These are phyloP conservation scores for Diaporthe sp. DNA, from an alignment of 2,329 filamentous ascomycete genomes.

Conservation along the genomic window DNA sequence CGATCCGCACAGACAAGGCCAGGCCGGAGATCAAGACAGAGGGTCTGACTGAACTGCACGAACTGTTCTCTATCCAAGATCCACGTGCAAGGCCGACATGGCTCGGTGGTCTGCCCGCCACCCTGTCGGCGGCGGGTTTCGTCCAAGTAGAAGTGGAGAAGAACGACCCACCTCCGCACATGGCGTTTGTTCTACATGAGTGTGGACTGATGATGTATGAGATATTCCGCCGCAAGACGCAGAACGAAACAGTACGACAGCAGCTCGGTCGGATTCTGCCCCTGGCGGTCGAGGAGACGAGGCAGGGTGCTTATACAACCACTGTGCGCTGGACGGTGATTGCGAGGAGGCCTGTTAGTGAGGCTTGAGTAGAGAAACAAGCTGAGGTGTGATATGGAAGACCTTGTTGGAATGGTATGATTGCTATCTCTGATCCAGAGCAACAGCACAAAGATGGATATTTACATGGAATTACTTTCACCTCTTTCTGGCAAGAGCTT, in stretches of 20 bases:
- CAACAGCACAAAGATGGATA: too few relatives aligned
- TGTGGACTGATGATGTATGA: constrained; percentile 44
- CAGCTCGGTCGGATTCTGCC: constrained; percentile 42
- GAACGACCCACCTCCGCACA: background rate
- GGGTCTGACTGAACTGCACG: background rate
- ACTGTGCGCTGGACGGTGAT: constrained; percentile 34
- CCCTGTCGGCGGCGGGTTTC: background rate
- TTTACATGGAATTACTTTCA: background rate
- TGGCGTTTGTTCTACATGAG: background rate
- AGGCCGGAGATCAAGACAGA: background rate
- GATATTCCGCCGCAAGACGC: constrained; percentile 44
- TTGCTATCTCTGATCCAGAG: too few relatives aligned
- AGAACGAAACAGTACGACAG: constrained; percentile 41
- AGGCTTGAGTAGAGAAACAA: background rate
- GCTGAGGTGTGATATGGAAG: background rate
- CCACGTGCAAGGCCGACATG: background rate
- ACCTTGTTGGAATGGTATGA: too few relatives aligned
- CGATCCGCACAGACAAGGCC: background rate
- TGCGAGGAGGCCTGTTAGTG: constrained; percentile 32
- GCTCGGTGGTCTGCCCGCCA: background rate
- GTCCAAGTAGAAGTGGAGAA: background rate
- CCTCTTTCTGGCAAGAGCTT: background rate
- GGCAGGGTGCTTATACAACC: constrained; percentile 35
- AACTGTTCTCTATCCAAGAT: background rate
- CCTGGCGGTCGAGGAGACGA: constrained; percentile 39